Base-by-base conservation (phyloP, 345 rosid species). In the Cardamine occulta region DNA sequence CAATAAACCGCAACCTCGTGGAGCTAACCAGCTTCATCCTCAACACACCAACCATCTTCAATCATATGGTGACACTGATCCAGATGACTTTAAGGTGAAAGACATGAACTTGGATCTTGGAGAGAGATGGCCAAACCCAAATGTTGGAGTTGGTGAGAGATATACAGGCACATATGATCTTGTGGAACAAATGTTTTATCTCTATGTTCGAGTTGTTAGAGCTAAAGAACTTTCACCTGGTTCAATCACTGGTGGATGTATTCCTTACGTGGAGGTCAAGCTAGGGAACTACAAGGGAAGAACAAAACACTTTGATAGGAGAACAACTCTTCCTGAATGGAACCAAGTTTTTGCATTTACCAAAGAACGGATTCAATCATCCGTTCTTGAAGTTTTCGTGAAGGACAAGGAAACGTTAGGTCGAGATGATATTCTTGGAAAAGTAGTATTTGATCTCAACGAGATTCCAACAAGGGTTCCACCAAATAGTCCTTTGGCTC, bases 401-500 rank as follows among this genome's bases (percentile, higher is more conserved):
- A 89, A 85, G 68, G 93, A 87, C 49, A 91, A 81, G 48, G 98
- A 93, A 73, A 91, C 86, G 70, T 2, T 85, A 57, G 94, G 91
- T 6, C 79, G 96, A 68, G 96, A 89, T 71, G 98, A 91, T 49
- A 83, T 87, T 66, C 75, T 88, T 10, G 97, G 98, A 21, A 85
- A 86, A 14, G 88, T 93, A 3, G 79, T 76, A 35, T 88, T 91
- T 65, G 97, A 93, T 79, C 58, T 93, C 70, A 88, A 91, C 28
- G 96, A 93, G 74, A 75, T 91, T 74, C 96, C 98, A 26, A 88
- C 93, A 1, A 84, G 97, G 81, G 97, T 93, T 63, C 97, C 97
- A n/a, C 98, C 98, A 2, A 90, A 93, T 51, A 89, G 97, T 21
- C 97, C 97, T 0, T 74, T 93, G 63, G 98, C 97, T 66, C 96